A percentile compares a stretch with the other conserved stretches of the same genome.
phyloP scores from a whole-genome alignment of 2,329 filamentous ascomycete species.

The Penicillium sp. region DNA sequence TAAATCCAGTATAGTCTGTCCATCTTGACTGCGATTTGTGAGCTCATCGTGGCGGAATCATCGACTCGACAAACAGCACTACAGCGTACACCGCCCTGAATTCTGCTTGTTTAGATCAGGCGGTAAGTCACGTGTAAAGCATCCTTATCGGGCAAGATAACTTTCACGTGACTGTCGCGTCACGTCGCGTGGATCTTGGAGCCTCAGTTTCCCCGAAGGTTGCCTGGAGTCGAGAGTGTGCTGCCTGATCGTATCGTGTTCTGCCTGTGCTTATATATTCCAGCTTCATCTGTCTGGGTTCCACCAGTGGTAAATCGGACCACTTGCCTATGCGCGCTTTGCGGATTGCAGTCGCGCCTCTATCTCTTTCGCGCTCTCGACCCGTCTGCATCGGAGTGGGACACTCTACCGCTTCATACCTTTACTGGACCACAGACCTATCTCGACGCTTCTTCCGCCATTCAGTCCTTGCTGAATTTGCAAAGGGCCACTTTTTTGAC shows the following conservation, averaged over 20 bases:
- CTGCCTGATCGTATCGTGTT: conserved; percentile 4
- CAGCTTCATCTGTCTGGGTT: neutral
- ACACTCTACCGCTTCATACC: neutral
- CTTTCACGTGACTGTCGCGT: conserved; percentile 19
- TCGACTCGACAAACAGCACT: neutral
- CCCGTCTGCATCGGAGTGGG: neutral
- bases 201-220: neutral
- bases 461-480: neutral
- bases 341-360: conserved; percentile 12
- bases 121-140: conserved; percentile 16
- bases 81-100: conserved; percentile 19
- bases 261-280: neutral
- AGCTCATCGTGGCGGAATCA: neutral
- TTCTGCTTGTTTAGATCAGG: conserved; percentile 24
- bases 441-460: neutral
- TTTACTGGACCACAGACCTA: neutral
- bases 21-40: neutral
- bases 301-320: neutral
- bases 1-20: neutral
- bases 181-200: conserved; percentile 16
- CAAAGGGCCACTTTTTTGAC: neutral
- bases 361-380: conserved; percentile 15
- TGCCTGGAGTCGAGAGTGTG: neutral
- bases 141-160: conserved; percentile 8
- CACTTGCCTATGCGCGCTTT: conserved; percentile 16